Evolutionary conservation across 2,329 filamentous ascomycete species (phyloP).

Genomic region (Curvularia verruculosa): DNA sequence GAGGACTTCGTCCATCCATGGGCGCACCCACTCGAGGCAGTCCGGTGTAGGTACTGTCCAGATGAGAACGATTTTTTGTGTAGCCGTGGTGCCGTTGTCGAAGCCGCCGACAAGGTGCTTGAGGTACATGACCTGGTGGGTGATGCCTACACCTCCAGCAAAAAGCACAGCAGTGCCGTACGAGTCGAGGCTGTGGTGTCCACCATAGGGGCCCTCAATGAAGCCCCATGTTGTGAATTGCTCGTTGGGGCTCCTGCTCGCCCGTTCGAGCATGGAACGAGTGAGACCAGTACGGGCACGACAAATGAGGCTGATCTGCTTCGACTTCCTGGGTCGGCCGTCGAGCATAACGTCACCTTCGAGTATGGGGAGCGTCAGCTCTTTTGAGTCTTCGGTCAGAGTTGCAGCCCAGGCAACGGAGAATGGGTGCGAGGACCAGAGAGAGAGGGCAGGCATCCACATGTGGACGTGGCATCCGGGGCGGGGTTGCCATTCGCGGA

Average conservation of each 20-base stretch:
- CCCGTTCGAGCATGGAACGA: constrained; percentile 70
- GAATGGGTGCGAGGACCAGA: constrained; percentile 57
- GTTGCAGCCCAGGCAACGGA: constrained; percentile 57
- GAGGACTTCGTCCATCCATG: constrained; percentile 70
- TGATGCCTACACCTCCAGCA: constrained; percentile 80
- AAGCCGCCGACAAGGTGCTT: constrained; percentile 73
- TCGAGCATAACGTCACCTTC: constrained; percentile 37
- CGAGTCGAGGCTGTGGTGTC: constrained; percentile 71
- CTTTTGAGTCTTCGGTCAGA: constrained; percentile 37
- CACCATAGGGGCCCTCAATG: constrained; percentile 78
- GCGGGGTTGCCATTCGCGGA: constrained; percentile 58
- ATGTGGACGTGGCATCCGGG: constrained; percentile 67
- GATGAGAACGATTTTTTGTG: constrained; percentile 73
- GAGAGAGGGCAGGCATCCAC: constrained; percentile 59
- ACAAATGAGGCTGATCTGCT: constrained; percentile 71
- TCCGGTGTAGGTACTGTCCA: constrained; percentile 80
- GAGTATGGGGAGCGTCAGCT: constrained; percentile 43
- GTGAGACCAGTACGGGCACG: constrained; percentile 78
- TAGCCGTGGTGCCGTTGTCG: constrained; percentile 71
- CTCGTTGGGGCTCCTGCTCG: constrained; percentile 64
- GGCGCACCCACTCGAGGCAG: constrained; percentile 66
- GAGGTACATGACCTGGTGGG: constrained; percentile 77
- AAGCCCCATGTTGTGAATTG: constrained; percentile 68
- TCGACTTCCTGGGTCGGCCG: constrained; percentile 39
- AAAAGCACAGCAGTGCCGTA: constrained; percentile 82